Percentiles rank a stretch among this genome's conserved stretches.
Conservation (phyloP, 2,329 filamentous ascomycete genomes). For the Paecilomyces formosus region DNA sequence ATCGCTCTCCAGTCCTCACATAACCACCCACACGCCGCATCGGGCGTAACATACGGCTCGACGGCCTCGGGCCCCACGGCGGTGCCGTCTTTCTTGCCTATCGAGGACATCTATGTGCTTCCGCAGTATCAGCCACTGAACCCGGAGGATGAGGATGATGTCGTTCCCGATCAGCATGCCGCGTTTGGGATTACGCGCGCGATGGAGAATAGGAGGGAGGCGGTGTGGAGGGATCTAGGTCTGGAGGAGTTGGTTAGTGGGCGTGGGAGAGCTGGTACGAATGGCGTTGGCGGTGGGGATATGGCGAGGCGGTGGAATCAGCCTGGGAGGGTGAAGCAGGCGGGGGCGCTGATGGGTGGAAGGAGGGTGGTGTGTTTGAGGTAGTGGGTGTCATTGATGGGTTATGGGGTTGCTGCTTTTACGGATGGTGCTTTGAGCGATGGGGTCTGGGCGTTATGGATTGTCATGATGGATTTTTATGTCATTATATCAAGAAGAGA, state of each 20-base stretch:
- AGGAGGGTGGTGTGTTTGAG: slow-evolving; percentile 30
- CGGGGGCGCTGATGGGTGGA: slow-evolving; percentile 30
- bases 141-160: slow-evolving; percentile 60
- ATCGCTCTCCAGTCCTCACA: slow-evolving; percentile 9
- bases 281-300: slow-evolving; percentile 10
- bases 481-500: neutral
- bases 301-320: slow-evolving; percentile 10
- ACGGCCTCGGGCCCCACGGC: slow-evolving; percentile 19
- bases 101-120: slow-evolving; percentile 55
- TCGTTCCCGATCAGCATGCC: slow-evolving; percentile 60
- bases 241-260: slow-evolving; percentile 43
- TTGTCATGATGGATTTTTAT: neutral
- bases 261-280: slow-evolving; percentile 9
- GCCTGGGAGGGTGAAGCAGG: slow-evolving; percentile 12
- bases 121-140: slow-evolving; percentile 56
- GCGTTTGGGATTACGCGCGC: slow-evolving; percentile 59
- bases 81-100: slow-evolving; percentile 38
- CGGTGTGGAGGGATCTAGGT: slow-evolving; percentile 54
- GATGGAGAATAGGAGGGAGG: slow-evolving; percentile 48
- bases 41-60: slow-evolving; percentile 19
- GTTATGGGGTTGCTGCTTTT: neutral
- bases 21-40: slow-evolving; percentile 6
- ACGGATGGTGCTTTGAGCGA: neutral
- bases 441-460: slow-evolving; percentile 1
- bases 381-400: slow-evolving; percentile 5